These are phyloP conservation scores for Fusarium irregulare DNA, from an alignment of 2,329 filamentous ascomycete genomes.

Conservation along the genomic window DNA sequence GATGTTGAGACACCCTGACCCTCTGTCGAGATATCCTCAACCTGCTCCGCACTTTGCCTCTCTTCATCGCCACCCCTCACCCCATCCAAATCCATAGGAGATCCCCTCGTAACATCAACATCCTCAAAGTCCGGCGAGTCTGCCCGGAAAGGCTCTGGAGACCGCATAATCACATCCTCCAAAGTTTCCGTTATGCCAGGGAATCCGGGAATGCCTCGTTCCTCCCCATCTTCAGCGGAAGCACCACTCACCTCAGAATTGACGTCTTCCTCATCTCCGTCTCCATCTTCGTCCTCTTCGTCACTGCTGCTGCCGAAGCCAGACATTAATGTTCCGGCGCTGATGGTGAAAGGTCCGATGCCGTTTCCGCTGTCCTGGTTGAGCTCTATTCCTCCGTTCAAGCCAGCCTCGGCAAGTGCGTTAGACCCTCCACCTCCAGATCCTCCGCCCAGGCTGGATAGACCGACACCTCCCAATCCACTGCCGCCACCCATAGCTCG, in stretches of 20 bases:
- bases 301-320: slow-evolving; percentile 96
- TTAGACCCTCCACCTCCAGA: slow-evolving; percentile 63
- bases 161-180: slow-evolving; percentile 50
- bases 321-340: slow-evolving; percentile 80
- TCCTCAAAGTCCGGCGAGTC: slow-evolving; percentile 37
- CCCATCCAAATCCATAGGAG: slow-evolving; percentile 38
- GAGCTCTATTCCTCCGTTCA: slow-evolving; percentile 80
- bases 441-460: slow-evolving; percentile 57
- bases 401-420: slow-evolving; percentile 81
- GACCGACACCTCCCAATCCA: slow-evolving; percentile 61
- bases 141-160: slow-evolving; percentile 45
- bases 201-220: slow-evolving; percentile 44
- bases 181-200: slow-evolving; percentile 45
- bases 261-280: slow-evolving; percentile 82
- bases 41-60: slow-evolving; percentile 35
- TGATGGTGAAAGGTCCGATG: slow-evolving; percentile 78
- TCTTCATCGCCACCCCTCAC: slow-evolving; percentile 25
- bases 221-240: slow-evolving; percentile 50
- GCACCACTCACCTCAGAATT: slow-evolving; percentile 71
- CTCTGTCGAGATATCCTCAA: slow-evolving; percentile 29
- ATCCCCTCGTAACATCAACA: slow-evolving; percentile 31
- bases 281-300: slow-evolving; percentile 95
- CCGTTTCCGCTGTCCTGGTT: slow-evolving; percentile 72
- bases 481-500: slow-evolving; percentile 67
- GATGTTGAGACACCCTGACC: no score